Evolutionary conservation across 805 yeast genomes (phyloP).

Genomic region (Saccharomycopsis synnaedendra): DNA sequence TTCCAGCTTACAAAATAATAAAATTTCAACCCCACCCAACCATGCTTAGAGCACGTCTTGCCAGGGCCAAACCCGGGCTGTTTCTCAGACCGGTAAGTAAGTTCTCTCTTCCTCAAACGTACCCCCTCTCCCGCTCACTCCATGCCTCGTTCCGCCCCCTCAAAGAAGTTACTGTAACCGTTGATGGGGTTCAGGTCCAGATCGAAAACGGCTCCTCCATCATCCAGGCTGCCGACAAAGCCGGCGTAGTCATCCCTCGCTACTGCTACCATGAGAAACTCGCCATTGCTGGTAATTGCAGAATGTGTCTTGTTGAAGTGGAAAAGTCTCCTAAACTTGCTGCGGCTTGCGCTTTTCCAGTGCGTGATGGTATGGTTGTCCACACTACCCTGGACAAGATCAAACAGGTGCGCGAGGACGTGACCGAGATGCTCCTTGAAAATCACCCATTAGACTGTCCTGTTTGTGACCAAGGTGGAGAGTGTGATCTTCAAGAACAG

Average conservation of each 20-base stretch:
- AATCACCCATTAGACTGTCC: constrained; percentile 92
- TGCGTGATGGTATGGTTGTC: constrained; percentile 81
- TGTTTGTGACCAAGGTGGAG: constrained; percentile 91
- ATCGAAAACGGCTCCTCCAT: constrained; percentile 83
- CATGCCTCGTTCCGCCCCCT: constrained; percentile 2
- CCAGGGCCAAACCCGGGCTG: background rate
- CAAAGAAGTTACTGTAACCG: constrained; percentile 45
- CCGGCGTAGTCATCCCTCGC: constrained; percentile 80
- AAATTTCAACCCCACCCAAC: background rate
- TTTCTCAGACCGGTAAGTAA: background rate
- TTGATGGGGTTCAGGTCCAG: constrained; percentile 62
- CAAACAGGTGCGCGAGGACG: constrained; percentile 78
- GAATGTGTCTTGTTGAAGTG: constrained; percentile 86
- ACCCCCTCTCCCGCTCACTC: too few relatives aligned
- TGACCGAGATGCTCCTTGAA: constrained; percentile 77
- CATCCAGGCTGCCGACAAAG: constrained; percentile 86
- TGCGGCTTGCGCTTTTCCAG: constrained; percentile 89
- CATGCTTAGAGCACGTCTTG: background rate
- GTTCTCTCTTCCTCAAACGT: too few relatives aligned
- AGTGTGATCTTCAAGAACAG: constrained; percentile 87
- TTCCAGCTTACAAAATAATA: background rate
- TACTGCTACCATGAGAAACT: constrained; percentile 88
- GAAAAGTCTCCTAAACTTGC: constrained; percentile 84
- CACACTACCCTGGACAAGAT: constrained; percentile 70
- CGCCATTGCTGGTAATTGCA: constrained; percentile 86